phyloP scores from a whole-genome alignment of 768 basidiomycete species.

The Podaxis rugospora region DNA sequence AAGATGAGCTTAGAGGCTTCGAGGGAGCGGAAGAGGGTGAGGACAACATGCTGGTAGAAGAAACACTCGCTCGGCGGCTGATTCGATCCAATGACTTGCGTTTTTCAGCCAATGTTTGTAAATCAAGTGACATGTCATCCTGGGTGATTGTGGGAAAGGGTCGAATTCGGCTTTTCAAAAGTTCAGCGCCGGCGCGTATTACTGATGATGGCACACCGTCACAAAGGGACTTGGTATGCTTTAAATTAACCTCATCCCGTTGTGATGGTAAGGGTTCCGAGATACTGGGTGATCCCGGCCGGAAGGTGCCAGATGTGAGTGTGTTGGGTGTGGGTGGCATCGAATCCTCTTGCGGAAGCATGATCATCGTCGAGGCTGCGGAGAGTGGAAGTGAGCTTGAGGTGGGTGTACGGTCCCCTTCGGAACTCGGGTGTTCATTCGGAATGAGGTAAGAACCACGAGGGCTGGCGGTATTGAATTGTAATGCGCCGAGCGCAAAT shows the following conservation, averaged over 20 bases:
- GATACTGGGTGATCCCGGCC: neutral
- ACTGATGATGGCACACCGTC: constrained; percentile 4
- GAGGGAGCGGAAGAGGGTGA: neutral
- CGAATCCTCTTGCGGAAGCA: neutral
- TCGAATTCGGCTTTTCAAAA: neutral
- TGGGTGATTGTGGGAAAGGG: constrained; percentile 3
- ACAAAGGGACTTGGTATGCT: neutral
- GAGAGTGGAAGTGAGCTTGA: neutral
- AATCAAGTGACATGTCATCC: constrained; percentile 6
- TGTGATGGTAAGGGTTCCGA: neutral
- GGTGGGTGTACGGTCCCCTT: neutral
- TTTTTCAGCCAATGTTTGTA: neutral
- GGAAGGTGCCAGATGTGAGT: neutral
- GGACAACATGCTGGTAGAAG: constrained; percentile 6
- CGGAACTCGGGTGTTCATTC: neutral
- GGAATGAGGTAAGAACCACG: neutral
- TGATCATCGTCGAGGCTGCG: neutral
- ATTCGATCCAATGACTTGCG: neutral
- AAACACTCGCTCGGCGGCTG: constrained; percentile 4
- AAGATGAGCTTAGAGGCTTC: neutral
- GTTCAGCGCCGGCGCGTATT: constrained; percentile 2
- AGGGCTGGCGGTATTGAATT: neutral
- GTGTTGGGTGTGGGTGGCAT: neutral
- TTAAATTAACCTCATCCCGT: neutral
- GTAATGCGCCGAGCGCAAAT: neutral